Evolutionary conservation across 2,329 filamentous ascomycete genomes (phyloP).

Genomic region (Fusarium pseudocircinatum): DNA sequence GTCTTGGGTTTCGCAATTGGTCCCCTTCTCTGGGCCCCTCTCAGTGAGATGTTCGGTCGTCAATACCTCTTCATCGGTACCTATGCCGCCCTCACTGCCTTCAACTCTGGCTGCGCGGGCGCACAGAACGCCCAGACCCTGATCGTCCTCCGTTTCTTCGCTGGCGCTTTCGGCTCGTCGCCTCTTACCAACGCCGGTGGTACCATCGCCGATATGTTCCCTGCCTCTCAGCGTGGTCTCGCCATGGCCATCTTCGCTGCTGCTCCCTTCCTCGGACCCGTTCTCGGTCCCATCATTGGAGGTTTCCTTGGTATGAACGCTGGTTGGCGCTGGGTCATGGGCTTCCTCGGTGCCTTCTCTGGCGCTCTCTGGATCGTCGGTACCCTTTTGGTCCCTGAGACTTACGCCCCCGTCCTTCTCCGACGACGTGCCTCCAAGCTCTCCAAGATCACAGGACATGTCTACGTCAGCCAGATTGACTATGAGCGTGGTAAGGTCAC

Average conservation of each 20-base stretch:
- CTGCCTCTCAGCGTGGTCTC: slow-evolving; percentile 79
- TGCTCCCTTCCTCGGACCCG: slow-evolving; percentile 77
- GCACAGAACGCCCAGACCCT: slow-evolving; percentile 77
- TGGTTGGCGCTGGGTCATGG: slow-evolving; percentile 86
- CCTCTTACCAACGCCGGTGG: slow-evolving; percentile 57
- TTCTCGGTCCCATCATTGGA: slow-evolving; percentile 62
- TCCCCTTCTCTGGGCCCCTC: slow-evolving; percentile 78
- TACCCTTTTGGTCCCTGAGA: slow-evolving; percentile 84
- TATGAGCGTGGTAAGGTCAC: slow-evolving; percentile 46
- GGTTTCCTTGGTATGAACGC: slow-evolving; percentile 74
- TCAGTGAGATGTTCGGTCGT: slow-evolving; percentile 77
- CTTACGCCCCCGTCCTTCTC: slow-evolving; percentile 81
- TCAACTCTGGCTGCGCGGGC: slow-evolving; percentile 79
- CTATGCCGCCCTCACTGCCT: slow-evolving; percentile 76
- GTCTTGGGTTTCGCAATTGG: slow-evolving; percentile 62
- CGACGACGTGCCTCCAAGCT: slow-evolving; percentile 27
- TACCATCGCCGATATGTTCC: slow-evolving; percentile 82
- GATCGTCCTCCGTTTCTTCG: slow-evolving; percentile 76
- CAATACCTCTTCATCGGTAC: slow-evolving; percentile 63
- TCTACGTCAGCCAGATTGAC: slow-evolving; percentile 32
- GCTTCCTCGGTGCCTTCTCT: slow-evolving; percentile 78
- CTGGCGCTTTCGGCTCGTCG: slow-evolving; percentile 81
- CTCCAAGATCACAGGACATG: slow-evolving; percentile 31
- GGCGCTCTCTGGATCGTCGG: slow-evolving; percentile 75
- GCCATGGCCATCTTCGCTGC: slow-evolving; percentile 85